These are phyloP conservation scores for Nitzschia putrida DNA, from an alignment of 108 stramenopile species.

Conservation along the genomic window DNA sequence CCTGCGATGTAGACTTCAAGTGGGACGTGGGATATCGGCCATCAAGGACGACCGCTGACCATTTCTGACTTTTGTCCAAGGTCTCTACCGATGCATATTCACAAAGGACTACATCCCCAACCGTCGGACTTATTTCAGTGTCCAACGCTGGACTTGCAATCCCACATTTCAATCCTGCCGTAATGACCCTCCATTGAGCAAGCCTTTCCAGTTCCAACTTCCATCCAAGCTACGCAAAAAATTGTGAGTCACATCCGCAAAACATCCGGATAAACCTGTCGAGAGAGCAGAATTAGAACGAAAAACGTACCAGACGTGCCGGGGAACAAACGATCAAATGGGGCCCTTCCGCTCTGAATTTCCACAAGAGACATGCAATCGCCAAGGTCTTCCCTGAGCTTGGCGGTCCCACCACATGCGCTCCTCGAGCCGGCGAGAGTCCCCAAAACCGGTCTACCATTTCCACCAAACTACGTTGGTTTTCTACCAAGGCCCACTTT, in stretches of 20 bases:
- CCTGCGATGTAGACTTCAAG: conserved; percentile 5
- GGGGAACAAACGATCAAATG: conserved; percentile 64
- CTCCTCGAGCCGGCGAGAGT: conserved; percentile 24
- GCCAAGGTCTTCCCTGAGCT: conserved; percentile 69
- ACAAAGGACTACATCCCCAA: conserved; percentile 59
- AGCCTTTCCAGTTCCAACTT: conserved; percentile 61
- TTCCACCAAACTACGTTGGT: conserved; percentile 29
- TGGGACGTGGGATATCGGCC: conserved; percentile 34
- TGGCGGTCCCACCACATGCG: conserved; percentile 45
- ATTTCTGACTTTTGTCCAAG: conserved; percentile 16
- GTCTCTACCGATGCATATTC: conserved; percentile 45
- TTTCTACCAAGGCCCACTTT: conserved; percentile 13
- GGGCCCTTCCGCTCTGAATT: conserved; percentile 47
- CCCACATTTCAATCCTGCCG: conserved; percentile 31
- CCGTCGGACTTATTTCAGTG: not conserved
- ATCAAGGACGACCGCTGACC: conserved; percentile 38
- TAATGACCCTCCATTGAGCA: conserved; percentile 32
- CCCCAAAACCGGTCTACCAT: conserved; percentile 40
- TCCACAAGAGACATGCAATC: conserved; percentile 55
- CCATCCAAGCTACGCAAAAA: conserved; percentile 57
- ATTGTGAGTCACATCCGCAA: not conserved
- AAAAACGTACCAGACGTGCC: conserved; percentile 57
- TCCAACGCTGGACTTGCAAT: conserved; percentile 13
- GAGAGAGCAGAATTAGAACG: too few species aligned
- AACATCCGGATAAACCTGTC: too few species aligned